Base-by-base conservation (phyloP, 495 filamentous ascomycete genomes). In the Acidiella bohemica region DNA sequence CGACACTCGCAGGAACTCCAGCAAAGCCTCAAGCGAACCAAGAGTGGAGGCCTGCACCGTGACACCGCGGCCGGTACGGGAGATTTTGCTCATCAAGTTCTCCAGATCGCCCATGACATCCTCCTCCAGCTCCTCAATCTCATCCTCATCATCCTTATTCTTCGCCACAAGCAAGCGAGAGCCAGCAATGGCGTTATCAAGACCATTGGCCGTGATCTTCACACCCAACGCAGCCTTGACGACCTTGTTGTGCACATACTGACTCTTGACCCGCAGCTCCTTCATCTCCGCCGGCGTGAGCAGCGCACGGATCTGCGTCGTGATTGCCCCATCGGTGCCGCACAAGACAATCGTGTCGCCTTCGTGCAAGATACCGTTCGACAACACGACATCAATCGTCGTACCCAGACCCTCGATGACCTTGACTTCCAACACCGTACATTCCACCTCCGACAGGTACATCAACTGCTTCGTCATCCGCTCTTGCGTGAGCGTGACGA, bases 201-300 rank as follows among this genome's bases (percentile, higher is more conserved):
- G 80, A 44, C 88, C 85, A 49, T 94, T 92, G 32, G 92, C 92
- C 36, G 84, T 82, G 53, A 99, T 95, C 71, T 99, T 99, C 53
- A 99, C 87, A 78, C 92, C 92, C 51, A 96, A 71, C 2, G 92
- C 84, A 9, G 92, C 92, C 68, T 96, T 99, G 59, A 95, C 87
- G 62, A 94, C 85, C 67, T 96, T 94, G 67, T 99, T 94, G 65
- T 99, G 92, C 10, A 99, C 87, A 49, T 99, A 99, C 43, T 75
- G 69, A 4, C 85, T 93, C 59, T 84, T 97, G 50, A 99, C 71
- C 54, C 92, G 81, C 47, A 99, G 63, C 61, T 99, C 92, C 61
- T 84, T 93, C 53, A 99, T 74, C 32, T 84, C 80, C 12, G 90
- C 88, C 0, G 92, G 92, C 2, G 92, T 99, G 29, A 99, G 67